Conservation (phyloP, 1,284 basidiomycete genomes). For the Mycena citricolor region DNA sequence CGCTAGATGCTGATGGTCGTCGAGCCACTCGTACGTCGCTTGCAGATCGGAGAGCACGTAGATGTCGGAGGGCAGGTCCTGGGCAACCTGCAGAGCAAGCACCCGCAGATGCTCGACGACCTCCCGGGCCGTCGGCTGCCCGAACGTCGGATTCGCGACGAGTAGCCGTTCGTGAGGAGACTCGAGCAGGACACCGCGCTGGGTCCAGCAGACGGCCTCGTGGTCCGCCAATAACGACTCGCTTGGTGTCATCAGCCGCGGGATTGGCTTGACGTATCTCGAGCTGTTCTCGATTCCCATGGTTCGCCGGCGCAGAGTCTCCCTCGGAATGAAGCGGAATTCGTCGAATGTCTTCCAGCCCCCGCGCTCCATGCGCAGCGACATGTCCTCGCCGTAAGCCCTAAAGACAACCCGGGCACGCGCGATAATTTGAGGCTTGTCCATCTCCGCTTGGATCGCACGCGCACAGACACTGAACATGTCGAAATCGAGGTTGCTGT, state of each 20-base stretch:
- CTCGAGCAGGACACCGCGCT: conserved; percentile 25
- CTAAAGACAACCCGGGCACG: conserved; percentile 35
- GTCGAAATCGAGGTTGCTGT: conserved; percentile 29
- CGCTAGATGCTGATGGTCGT: conserved; percentile 27
- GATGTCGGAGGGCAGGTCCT: conserved; percentile 26
- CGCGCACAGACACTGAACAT: conserved; percentile 36
- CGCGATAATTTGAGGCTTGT: conserved; percentile 9
- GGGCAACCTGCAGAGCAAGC: conserved; percentile 30
- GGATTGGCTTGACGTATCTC: conserved; percentile 20
- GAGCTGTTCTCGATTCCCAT: conserved; percentile 20
- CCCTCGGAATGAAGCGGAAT: conserved; percentile 40
- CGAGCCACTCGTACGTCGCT: conserved; percentile 40
- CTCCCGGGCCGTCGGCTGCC: conserved; percentile 13
- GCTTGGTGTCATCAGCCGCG: conserved; percentile 11
- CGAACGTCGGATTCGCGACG: conserved; percentile 15
- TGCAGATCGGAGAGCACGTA: conserved; percentile 34
- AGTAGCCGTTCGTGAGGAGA: conserved; percentile 13
- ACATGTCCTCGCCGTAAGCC: conserved; percentile 35
- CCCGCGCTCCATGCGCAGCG: conserved; percentile 26
- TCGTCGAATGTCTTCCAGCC: conserved; percentile 34
- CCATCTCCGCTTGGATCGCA: conserved; percentile 25
- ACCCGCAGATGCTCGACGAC: conserved; percentile 27
- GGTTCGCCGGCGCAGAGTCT: conserved; percentile 16
- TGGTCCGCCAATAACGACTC: conserved; percentile 35
- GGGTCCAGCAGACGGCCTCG: conserved; percentile 45